These are phyloP conservation scores for Blastobotrys apis DNA, from an alignment of 1,139 yeast genomes.

Conservation along the genomic window DNA sequence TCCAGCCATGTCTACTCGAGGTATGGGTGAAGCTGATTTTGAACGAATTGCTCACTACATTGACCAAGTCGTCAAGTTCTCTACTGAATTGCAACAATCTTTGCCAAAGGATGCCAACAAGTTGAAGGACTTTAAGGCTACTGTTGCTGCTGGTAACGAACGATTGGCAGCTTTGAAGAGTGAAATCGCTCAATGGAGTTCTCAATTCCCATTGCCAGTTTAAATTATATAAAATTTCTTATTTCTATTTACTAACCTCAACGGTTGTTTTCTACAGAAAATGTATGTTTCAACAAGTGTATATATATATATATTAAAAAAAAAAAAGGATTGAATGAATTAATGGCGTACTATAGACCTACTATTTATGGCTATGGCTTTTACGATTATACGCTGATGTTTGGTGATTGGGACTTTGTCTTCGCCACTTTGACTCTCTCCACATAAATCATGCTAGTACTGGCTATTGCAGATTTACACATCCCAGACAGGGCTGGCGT, in stretches of 20 bases:
- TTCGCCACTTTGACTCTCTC: too few relatives aligned
- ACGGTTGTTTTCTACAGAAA: not conserved
- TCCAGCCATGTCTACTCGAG: constrained; percentile 98
- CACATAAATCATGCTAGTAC: constrained; percentile 56
- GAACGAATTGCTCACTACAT: constrained; percentile 73
- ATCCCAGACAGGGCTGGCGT: constrained; percentile 81
- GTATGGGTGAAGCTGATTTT: constrained; percentile 76
- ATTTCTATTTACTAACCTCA: not conserved
- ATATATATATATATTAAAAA: not conserved
- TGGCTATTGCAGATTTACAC: constrained; percentile 85
- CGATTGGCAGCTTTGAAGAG: constrained; percentile 58
- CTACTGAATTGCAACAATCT: constrained; percentile 65
- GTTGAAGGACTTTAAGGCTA: constrained; percentile 90
- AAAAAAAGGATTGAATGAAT: not conserved
- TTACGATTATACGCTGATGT: too few relatives aligned
- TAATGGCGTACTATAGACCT: too few relatives aligned
- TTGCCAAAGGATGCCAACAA: constrained; percentile 85
- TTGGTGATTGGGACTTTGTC: too few relatives aligned
- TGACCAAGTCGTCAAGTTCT: constrained; percentile 73
- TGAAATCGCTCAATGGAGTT: constrained; percentile 89
- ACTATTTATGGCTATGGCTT: too few relatives aligned
- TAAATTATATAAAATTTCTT: constrained; percentile 17
- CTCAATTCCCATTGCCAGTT: constrained; percentile 83
- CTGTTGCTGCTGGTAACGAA: constrained; percentile 63
- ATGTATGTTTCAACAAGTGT: not conserved